Evolutionary conservation across 192 early-diverging fungal species (phyloP), one percentile per base, ranked within the genome.

Genomic region (Gonapodya prolifera): DNA sequence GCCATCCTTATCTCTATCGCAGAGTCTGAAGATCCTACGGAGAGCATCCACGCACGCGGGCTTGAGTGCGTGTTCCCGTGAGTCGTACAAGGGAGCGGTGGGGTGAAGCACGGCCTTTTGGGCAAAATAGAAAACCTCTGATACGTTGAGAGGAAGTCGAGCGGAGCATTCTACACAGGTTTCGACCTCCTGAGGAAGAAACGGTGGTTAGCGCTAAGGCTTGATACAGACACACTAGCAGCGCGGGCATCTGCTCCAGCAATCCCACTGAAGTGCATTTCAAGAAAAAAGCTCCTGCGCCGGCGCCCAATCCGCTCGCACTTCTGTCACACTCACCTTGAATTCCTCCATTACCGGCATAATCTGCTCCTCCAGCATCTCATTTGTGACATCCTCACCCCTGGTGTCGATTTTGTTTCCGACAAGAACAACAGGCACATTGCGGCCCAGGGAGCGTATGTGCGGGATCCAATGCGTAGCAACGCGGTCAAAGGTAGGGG

Each of bases 41-140:
- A 99, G 84, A 2, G 98, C 98, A 75, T 95, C 94, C 1, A 93
- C 87, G 81, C 96, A 98, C 28, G 89, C 91, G 0, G 91, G 93
- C 81, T 96, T 98, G 61, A 99, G 80, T 13, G 87, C 83, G 81
- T 98, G 96, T 80, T 94, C 95, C 70, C 94, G 85, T 1, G 94
- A 93, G 84, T 99, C 96, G 78, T 98, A 99, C 31, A 99, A 86
- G 1, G 96, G 96, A 16, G 94, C 93, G 0, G 96, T 98, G 1
- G 98, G 98, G 80, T 99, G 95, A 69, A 98, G 81, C 13, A 99
- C 96, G 1, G 98, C 98, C 82, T 98, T 98, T 87, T 99, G 98
- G 1, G 98, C 98, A 91, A 98, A 98, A 83, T 98, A 99, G 82
- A 99, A 99, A n/a, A 99, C 95, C 87, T 99, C 98, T 0, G 95